Conservation (phyloP, 2,329 filamentous ascomycete genomes). For the Clarireedia homoeocarpa region DNA sequence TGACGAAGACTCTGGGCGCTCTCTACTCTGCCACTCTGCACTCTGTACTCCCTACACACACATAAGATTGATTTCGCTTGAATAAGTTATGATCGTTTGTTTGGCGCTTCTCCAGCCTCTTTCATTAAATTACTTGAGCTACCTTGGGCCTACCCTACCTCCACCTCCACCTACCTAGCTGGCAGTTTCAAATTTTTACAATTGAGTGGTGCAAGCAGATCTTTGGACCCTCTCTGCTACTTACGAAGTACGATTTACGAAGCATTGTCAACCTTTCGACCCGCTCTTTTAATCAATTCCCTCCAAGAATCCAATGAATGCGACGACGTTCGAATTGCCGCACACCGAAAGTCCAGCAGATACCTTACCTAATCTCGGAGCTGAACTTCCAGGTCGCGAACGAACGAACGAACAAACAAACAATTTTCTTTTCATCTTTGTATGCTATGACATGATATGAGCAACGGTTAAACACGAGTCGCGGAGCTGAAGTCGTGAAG, state of each 20-base stretch:
- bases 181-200: slow-evolving; percentile 1
- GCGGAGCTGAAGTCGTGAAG: slow-evolving; percentile 8
- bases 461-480: not conserved
- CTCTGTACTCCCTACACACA: too few species aligned
- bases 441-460: slow-evolving; percentile 4
- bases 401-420: too few species aligned
- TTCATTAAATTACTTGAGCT: slow-evolving; percentile 5
- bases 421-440: too few species aligned
- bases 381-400: too few species aligned
- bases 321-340: too few species aligned
- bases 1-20: too few species aligned
- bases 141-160: not conserved
- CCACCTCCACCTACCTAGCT: slow-evolving; percentile 3
- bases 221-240: not conserved
- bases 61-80: not conserved
- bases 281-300: not conserved
- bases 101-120: slow-evolving; percentile 8
- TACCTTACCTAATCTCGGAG: too few species aligned
- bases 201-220: slow-evolving; percentile 2
- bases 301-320: not conserved
- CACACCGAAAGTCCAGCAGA: too few species aligned
- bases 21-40: too few species aligned
- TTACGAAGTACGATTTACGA: too few species aligned
- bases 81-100: not conserved
- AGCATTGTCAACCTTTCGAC: not conserved